A percentile compares a stretch with the other conserved stretches of the same genome.
These are phyloP conservation scores for Neurospora pannonica DNA, from an alignment of 495 filamentous ascomycete species.

Conservation along the genomic window DNA sequence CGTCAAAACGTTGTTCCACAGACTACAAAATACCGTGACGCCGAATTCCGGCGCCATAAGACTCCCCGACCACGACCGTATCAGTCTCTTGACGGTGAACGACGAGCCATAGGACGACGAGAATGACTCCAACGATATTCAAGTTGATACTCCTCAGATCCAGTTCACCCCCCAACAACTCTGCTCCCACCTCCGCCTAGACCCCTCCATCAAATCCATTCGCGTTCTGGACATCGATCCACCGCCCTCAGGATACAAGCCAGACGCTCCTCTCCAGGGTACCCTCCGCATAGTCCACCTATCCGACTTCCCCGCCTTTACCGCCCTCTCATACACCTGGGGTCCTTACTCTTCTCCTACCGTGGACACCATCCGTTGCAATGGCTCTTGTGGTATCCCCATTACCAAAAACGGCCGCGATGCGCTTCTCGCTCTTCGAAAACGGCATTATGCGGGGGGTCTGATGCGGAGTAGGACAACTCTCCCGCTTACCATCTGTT, in stretches of 20 bases:
- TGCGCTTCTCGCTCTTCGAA: neutral
- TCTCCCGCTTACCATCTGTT: neutral
- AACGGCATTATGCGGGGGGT: neutral
- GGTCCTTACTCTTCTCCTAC: neutral
- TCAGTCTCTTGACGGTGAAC: neutral
- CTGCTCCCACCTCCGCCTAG: neutral
- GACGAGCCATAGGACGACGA: neutral
- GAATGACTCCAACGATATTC: neutral
- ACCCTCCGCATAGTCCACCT: constrained; percentile 1
- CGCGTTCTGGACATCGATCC: constrained; percentile 5
- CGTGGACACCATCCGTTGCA: neutral
- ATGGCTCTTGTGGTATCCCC: neutral
- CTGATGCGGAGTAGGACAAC: neutral
- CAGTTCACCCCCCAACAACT: neutral
- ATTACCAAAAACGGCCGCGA: neutral
- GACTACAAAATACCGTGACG: neutral
- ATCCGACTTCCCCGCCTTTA: constrained; percentile 5
- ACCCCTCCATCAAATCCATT: constrained; percentile 1
- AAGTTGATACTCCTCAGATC: neutral
- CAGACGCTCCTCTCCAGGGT: neutral
- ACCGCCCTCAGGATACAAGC: neutral
- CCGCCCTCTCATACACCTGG: constrained; percentile 15
- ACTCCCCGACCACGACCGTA: neutral
- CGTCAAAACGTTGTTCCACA: neutral
- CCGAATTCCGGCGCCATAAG: neutral